Conservation (phyloP, 768 basidiomycete species). For the Phanerodontia chrysosporium region DNA sequence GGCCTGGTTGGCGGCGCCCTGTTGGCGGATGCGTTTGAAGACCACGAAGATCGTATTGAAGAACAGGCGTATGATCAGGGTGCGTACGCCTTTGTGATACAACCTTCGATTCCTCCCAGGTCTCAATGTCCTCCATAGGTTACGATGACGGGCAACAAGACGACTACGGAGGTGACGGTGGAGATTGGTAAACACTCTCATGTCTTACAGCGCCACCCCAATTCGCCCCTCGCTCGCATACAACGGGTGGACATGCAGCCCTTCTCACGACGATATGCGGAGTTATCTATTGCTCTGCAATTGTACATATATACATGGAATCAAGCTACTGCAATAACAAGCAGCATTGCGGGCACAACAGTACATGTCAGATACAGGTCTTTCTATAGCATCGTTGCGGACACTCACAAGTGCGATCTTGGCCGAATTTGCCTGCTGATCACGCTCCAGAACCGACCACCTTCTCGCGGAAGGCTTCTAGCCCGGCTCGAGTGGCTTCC, state of each 20-base stretch:
- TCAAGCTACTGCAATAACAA: neutral
- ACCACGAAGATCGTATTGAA: slow-evolving; percentile 31
- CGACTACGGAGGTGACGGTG: slow-evolving; percentile 15
- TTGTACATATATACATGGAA: neutral
- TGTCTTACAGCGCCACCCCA: neutral
- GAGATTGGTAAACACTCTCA: slow-evolving; percentile 18
- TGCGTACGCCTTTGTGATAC: slow-evolving; percentile 12
- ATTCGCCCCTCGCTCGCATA: neutral
- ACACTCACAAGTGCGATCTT: neutral
- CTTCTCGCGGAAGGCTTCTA: neutral
- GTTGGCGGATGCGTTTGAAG: slow-evolving; percentile 47
- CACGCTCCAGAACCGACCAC: neutral
- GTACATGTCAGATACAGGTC: too few relatives aligned
- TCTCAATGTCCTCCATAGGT: slow-evolving; percentile 19
- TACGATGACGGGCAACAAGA: slow-evolving; percentile 23
- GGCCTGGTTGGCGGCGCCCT: slow-evolving; percentile 65
- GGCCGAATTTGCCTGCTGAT: neutral
- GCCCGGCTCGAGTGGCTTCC: slow-evolving; percentile 4
- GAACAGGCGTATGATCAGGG: slow-evolving; percentile 34
- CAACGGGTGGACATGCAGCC: neutral
- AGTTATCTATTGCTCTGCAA: neutral
- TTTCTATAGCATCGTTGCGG: too few relatives aligned
- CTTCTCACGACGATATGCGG: neutral
- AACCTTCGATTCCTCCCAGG: neutral
- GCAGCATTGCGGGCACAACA: too few relatives aligned